A percentile compares a stretch with the other conserved stretches of the same genome.
Evolutionary conservation across 768 basidiomycete species (phyloP).

Genomic region (Russula sp.): DNA sequence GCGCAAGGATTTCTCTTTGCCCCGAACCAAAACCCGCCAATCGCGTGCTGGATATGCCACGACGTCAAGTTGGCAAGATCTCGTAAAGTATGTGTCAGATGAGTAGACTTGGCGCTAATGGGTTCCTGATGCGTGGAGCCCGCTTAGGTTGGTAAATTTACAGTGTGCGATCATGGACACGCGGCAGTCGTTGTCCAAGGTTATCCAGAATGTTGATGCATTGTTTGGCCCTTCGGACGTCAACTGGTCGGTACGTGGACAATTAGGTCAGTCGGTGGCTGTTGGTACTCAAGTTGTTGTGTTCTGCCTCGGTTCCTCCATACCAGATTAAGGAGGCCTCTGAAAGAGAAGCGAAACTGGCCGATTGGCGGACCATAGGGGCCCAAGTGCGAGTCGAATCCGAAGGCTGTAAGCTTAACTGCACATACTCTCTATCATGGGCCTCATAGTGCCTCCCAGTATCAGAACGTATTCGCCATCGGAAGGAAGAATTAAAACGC

Average conservation of each 20-base stretch:
- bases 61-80: conserved; percentile 60
- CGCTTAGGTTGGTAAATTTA: conserved; percentile 44
- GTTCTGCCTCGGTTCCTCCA: conserved; percentile 25
- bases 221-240: conserved; percentile 32
- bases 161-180: conserved; percentile 50
- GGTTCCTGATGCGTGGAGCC: background rate
- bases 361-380: conserved; percentile 30
- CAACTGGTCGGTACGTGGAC: conserved; percentile 15
- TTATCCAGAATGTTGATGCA: conserved; percentile 43
- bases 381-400: conserved; percentile 31
- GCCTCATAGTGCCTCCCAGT: conserved; percentile 30
- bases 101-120: background rate
- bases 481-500: conserved; percentile 39
- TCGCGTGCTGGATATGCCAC: conserved; percentile 30
- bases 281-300: background rate
- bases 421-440: conserved; percentile 15
- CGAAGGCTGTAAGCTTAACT: conserved; percentile 38
- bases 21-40: conserved; percentile 1
- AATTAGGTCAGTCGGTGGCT: background rate
- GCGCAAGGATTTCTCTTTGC: conserved; percentile 11
- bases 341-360: conserved; percentile 54
- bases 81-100: conserved; percentile 53
- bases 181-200: conserved; percentile 42
- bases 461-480: conserved; percentile 38
- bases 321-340: conserved; percentile 62